Base-by-base conservation (phyloP, 1,284 basidiomycete genomes). In the Heliocybe sulcata region DNA sequence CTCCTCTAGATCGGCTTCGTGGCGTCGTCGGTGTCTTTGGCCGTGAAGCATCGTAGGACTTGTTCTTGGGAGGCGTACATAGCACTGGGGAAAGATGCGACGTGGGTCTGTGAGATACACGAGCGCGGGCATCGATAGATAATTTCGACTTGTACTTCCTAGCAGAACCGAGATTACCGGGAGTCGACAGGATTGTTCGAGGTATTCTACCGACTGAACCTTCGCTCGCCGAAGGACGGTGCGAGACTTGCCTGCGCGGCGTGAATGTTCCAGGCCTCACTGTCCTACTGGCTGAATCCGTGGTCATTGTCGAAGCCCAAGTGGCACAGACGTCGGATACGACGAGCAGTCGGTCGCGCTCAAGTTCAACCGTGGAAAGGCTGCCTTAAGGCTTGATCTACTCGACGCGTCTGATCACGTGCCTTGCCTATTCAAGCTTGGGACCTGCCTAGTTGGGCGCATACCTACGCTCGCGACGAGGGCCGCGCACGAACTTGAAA, bases 191-290 rank as follows among this genome's bases (percentile, higher is more conserved):
- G 42, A 4, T 49, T 29, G 47, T 11, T 12, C 55, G 52, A 26
- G 59, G n/a, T 14, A 63, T 52, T 31, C 68, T 67, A 27, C 29
- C 54, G 8, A 42, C 16, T 42, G 38, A 42, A 42, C 38, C 19
- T 56, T 63, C 58, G 54, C 63, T 62, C 53, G 55, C 55, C 42
- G 59, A 62, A 6, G 67, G 58, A 20, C 63, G 55, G 19, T 61
- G 60, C 19, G 80, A 79, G 26, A 76, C 65, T 1, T 77, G 74
- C 20, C 81, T 75, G 61, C 77, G 82, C 9, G 82, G 82, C 1
- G 83, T 83, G 58, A 79, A 82, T 16, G 75, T 73, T n/a, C 60
- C 38, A 2, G 56, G 22, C 3, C 51, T 38, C 19, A 35, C 52
- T n/a, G 55, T 22, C 51, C 54, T 58, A n/a, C 52, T 51, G 19